Percentiles rank a stretch among this genome's conserved stretches.
phyloP scores from a whole-genome alignment of 768 basidiomycete species.

The Kwoniella heveanensis region DNA sequence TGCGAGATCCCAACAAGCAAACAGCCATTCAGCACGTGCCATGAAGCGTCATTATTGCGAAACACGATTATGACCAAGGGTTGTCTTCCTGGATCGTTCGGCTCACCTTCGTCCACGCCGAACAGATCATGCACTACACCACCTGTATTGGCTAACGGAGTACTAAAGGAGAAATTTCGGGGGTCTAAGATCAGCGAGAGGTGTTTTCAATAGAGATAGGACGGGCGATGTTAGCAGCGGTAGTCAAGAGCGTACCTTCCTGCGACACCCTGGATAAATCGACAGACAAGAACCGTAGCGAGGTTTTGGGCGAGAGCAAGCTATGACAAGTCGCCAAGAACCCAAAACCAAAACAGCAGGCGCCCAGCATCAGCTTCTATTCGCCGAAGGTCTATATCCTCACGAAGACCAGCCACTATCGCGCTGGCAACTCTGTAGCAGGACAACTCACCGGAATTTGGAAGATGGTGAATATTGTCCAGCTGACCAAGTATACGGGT shows the following conservation, averaged over 20 bases:
- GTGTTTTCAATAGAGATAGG: too few relatives aligned
- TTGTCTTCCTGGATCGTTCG: too few relatives aligned
- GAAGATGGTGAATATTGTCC: slow-evolving; percentile 40
- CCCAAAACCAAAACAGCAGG: too few relatives aligned
- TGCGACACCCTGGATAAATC: slow-evolving; percentile 42
- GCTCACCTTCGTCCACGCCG: slow-evolving; percentile 36
- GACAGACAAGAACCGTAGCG: slow-evolving; percentile 35
- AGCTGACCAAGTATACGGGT: slow-evolving; percentile 41
- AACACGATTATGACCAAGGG: too few relatives aligned
- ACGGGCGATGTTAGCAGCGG: too few relatives aligned
- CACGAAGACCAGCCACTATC: too few relatives aligned
- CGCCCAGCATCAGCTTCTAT: too few relatives aligned
- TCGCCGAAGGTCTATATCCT: too few relatives aligned
- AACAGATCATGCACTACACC: slow-evolving; percentile 44
- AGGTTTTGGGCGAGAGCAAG: slow-evolving; percentile 36
- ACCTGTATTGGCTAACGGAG: slow-evolving; percentile 40
- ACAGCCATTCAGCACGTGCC: too few relatives aligned
- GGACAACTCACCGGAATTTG: slow-evolving; percentile 35
- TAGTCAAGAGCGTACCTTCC: slow-evolving; percentile 42
- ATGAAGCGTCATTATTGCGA: too few relatives aligned
- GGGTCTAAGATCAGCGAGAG: neutral
- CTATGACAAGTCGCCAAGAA: neutral
- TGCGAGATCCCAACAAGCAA: neutral
- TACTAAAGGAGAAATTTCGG: slow-evolving; percentile 2
- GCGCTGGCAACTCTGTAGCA: too few relatives aligned